A percentile compares a stretch with the other conserved stretches of the same genome.
These are phyloP conservation scores for Lycium ferocissimum DNA, from an alignment of 257 asterid species.

Conservation along the genomic window DNA sequence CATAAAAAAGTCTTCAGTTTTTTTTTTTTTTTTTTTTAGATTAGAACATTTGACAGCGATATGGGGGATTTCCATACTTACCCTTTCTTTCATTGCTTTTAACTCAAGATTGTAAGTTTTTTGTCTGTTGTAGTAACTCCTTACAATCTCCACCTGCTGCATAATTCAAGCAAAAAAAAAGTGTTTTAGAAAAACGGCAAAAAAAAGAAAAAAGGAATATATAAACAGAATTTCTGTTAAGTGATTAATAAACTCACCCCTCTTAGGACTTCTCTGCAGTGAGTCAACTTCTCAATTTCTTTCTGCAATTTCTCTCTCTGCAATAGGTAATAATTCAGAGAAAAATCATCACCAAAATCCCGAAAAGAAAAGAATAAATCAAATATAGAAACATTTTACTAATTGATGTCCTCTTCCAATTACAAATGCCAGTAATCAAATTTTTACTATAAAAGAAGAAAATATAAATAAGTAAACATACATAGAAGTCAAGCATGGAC, in stretches of 20 bases:
- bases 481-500: too few species aligned
- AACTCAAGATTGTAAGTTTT: slow-evolving; percentile 43
- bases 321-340: background rate
- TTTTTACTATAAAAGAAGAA: too few species aligned
- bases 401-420: too few species aligned
- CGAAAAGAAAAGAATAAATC: background rate
- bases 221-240: background rate
- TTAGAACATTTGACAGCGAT: background rate
- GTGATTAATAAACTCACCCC: slow-evolving; percentile 46
- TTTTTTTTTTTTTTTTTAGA: too few species aligned
- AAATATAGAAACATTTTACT: background rate
- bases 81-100: slow-evolving; percentile 51
- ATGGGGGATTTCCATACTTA: background rate
- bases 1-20: too few species aligned
- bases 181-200: background rate
- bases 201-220: background rate
- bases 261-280: slow-evolving; percentile 43
- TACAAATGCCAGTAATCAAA: too few species aligned
- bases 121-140: slow-evolving; percentile 36
- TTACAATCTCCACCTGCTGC: slow-evolving; percentile 39
- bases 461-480: too few species aligned
- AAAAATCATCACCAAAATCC: background rate
- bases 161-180: background rate
- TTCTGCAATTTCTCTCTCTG: slow-evolving; percentile 50
- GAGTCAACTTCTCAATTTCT: slow-evolving; percentile 45